Evolutionary conservation across 2,329 filamentous ascomycete genomes (phyloP).

Genomic region (Ascosphaera apis): DNA sequence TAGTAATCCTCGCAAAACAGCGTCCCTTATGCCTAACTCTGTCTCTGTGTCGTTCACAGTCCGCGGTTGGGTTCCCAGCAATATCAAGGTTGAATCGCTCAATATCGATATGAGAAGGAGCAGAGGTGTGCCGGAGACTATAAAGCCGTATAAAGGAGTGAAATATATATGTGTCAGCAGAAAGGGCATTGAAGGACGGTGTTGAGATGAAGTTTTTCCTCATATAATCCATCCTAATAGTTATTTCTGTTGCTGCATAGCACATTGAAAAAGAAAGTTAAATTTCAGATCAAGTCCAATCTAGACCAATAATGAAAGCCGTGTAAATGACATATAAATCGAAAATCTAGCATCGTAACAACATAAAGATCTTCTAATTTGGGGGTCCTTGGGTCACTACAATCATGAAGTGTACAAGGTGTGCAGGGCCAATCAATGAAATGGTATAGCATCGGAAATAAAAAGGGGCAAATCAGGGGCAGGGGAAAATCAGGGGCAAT

Average conservation of each 20-base stretch:
- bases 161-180: constrained; percentile 69
- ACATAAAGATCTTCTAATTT: constrained; percentile 10
- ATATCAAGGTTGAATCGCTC: constrained; percentile 38
- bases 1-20: constrained; percentile 16
- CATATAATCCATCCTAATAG: not conserved
- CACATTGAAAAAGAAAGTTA: not conserved
- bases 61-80: constrained; percentile 41
- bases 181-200: constrained; percentile 27
- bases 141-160: constrained; percentile 93
- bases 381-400: no score
- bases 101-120: constrained; percentile 53
- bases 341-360: not conserved
- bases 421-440: no score
- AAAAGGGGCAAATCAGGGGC: no score
- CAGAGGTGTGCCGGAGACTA: constrained; percentile 59
- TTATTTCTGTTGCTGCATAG: not conserved
- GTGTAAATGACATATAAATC: not conserved
- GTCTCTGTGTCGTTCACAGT: constrained; percentile 43
- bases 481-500: no score
- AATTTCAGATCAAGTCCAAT: no score
- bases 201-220: constrained; percentile 7
- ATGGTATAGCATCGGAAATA: no score
- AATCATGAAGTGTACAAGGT: no score
- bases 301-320: not conserved
- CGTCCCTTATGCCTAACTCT: constrained; percentile 58